Base-by-base conservation (phyloP, 1,284 basidiomycete genomes). In the Trichosporon inkin region DNA sequence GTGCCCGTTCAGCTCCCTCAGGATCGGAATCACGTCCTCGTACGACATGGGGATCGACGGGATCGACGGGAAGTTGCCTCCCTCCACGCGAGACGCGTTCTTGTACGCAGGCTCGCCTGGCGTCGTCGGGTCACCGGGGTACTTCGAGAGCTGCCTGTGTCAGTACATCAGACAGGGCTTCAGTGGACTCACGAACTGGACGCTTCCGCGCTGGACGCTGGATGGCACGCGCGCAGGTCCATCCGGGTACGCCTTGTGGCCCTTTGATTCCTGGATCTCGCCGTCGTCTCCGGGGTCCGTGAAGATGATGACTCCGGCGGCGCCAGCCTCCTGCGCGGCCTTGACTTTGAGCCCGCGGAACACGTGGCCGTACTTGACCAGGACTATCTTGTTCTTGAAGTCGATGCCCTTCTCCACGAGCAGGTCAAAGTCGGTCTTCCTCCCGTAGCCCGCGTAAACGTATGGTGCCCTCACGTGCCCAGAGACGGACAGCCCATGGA, bases 201-300 rank as follows among this genome's bases (percentile, higher is more conserved):
- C 92, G 32, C 86, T 88, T 17, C 94, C 95, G 52, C 94, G 85
- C 77, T 97, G 87, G 11, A 94, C 86, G 36, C 71, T 73, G 37
- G 69, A 86, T 0, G 89, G 90, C 74, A 93, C 90, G 39, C 90
- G 84, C 40, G 92, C 92, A 32, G 92, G 92, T 0, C 94, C 93
- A 16, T 84, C 81, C 0, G 94, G 95, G 75, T 96, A 90, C 16
- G 85, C 80, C 44, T 81, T 77, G 70, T 86, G 89, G 2, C 89
- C 90, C 64, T 94, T 92, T 61, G 84, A 84, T 19, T 84, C 84
- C 2, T 87, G 91, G 34, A 92, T 86, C 40, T 82, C 83, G 19
- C 92, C 92, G 70, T 97, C 92, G 71, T 96, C 92, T 57, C 86
- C 86, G 13, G 89, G 88, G 77, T 97, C 94, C 14, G 86, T 86